Percentiles rank a stretch among this genome's conserved stretches.
Conservation (phyloP, 2,329 filamentous ascomycete species). For the Pleoardoris graminearum region DNA sequence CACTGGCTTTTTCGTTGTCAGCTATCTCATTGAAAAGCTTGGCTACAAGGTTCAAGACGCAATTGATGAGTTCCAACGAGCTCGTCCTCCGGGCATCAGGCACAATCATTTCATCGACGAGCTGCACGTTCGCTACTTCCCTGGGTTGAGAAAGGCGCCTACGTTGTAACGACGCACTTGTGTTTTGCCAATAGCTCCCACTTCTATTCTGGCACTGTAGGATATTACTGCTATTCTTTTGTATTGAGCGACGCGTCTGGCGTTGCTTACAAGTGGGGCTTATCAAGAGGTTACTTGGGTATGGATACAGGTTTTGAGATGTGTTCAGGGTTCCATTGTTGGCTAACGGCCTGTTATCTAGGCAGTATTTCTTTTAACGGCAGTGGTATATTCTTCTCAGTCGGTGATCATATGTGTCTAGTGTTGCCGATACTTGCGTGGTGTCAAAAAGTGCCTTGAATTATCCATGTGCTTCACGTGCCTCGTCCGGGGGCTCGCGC, state of each 20-base stretch:
- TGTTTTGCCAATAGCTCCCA: neutral
- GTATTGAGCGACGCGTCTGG: conserved; percentile 5
- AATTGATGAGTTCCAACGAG: conserved; percentile 73
- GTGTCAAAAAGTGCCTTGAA: too few species aligned
- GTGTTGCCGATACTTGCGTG: too few species aligned
- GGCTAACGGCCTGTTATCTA: neutral
- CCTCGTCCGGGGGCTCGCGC: too few species aligned
- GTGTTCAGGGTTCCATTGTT: neutral
- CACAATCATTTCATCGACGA: conserved; percentile 88
- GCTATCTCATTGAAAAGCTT: conserved; percentile 83
- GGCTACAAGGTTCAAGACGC: conserved; percentile 74
- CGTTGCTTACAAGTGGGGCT: neutral
- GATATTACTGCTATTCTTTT: neutral
- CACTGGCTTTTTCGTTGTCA: conserved; percentile 87
- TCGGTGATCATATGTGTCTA: too few species aligned
- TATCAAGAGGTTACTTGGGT: neutral
- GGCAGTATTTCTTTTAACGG: neutral
- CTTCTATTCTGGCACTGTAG: neutral
- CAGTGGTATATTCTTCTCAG: neutral
- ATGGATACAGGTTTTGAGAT: neutral
- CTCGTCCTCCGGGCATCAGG: conserved; percentile 79
- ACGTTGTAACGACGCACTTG: conserved; percentile 21
- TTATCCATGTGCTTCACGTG: too few species aligned
- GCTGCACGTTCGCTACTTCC: conserved; percentile 75
- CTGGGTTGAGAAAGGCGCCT: conserved; percentile 48